Conservation (phyloP, 2,329 filamentous ascomycete species). For the Sordariomycetes sp. region DNA sequence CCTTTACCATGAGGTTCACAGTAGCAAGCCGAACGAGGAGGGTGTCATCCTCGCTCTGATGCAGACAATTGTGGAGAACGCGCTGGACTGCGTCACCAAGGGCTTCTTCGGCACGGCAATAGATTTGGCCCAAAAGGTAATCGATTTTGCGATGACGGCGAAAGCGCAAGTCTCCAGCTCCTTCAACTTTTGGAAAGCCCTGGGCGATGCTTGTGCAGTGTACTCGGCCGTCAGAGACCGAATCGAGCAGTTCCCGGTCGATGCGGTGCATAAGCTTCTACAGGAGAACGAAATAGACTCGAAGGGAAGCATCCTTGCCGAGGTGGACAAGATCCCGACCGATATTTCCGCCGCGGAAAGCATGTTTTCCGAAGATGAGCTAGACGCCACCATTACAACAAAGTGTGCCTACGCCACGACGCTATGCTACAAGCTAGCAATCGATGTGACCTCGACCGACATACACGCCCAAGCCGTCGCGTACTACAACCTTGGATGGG, state of each 20-base stretch:
- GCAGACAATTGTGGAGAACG: conserved; percentile 76
- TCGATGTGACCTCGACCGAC: conserved; percentile 60
- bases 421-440: conserved; percentile 75
- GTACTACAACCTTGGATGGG: conserved; percentile 94
- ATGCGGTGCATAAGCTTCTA: conserved; percentile 45
- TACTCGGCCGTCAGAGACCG: conserved; percentile 69
- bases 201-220: conserved; percentile 77
- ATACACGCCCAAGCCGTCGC: conserved; percentile 85
- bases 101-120: conserved; percentile 78
- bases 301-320: conserved; percentile 43
- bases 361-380: conserved; percentile 25
- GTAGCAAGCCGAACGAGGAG: conserved; percentile 57
- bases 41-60: conserved; percentile 79
- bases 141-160: conserved; percentile 53
- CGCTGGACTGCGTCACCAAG: conserved; percentile 62
- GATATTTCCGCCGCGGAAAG: conserved; percentile 26
- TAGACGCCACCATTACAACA: conserved; percentile 34
- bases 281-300: conserved; percentile 23
- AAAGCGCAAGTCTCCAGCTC: conserved; percentile 48
- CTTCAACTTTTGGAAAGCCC: conserved; percentile 91
- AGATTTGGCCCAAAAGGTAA: conserved; percentile 53
- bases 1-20: conserved; percentile 63
- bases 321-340: conserved; percentile 51
- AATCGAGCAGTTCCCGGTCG: conserved; percentile 45
- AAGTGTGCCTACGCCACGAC: conserved; percentile 59